Evolutionary conservation across 768 basidiomycete species (phyloP).

Genomic region (Trametes cinnabarina): DNA sequence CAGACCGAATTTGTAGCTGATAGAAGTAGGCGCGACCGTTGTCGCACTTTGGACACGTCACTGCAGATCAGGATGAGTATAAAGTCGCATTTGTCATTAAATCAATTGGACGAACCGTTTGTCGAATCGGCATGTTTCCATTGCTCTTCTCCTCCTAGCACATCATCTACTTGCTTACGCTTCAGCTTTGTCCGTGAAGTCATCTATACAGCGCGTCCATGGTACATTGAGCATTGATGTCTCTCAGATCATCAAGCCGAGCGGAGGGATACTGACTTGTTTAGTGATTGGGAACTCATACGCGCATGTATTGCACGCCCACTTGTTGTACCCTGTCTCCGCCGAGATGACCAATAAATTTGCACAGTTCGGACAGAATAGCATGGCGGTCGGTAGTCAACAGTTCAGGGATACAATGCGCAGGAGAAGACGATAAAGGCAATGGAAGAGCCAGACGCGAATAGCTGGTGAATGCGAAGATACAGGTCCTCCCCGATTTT

Average conservation of each 20-base stretch:
- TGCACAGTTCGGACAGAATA: conserved; percentile 93
- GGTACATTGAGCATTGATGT: too few species aligned
- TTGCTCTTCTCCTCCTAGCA: conserved; percentile 88
- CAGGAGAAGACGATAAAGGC: background rate
- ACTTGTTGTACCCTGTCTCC: conserved; percentile 84
- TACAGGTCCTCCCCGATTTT: background rate
- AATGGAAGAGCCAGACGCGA: background rate
- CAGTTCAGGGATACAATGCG: background rate
- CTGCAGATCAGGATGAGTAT: conserved; percentile 26
- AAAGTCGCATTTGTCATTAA: too few species aligned
- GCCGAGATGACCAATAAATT: conserved; percentile 80
- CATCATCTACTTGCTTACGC: conserved; percentile 93
- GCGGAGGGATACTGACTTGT: conserved; percentile 47
- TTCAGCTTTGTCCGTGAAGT: conserved; percentile 83
- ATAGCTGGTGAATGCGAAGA: too few species aligned
- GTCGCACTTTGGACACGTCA: conserved; percentile 78
- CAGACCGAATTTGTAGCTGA: conserved; percentile 93
- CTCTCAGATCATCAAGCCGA: too few species aligned
- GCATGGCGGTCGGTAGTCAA: conserved; percentile 44
- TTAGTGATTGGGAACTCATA: conserved; percentile 93
- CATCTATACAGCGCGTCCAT: conserved; percentile 66
- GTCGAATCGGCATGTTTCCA: conserved; percentile 95
- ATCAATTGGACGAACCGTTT: conserved; percentile 61
- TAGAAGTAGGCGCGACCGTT: conserved; percentile 86
- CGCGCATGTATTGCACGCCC: conserved; percentile 90